Evolutionary conservation across 768 basidiomycete species (phyloP), one percentile per base, ranked within the genome.

Genomic region (Phanerochaete sordida): DNA sequence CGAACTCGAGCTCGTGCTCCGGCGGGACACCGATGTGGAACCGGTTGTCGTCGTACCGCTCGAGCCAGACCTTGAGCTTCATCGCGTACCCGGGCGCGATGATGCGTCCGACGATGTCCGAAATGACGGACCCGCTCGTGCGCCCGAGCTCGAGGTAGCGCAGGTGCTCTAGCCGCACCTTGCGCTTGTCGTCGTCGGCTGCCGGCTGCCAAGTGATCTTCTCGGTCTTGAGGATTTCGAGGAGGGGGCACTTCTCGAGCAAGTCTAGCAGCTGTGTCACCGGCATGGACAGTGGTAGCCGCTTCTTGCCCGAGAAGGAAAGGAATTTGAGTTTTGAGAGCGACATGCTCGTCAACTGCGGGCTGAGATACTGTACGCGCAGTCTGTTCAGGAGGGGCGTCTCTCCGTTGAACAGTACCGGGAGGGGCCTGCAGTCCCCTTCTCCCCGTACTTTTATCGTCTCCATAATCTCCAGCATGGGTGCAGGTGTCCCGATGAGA

Each of bases 11-110:
- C 49, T 62, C 47, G 24, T 64, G 60, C 13, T 68, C 59, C 8
- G 28, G 43, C 19, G 62, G 70, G 0, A 71, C 57, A 19, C 70
- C 70, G 56, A 70, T 66, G 56, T 63, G 63, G 59, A 68, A 69
- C 53, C 63, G 65, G 53, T 57, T 65, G 50, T 66, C 52, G 21
- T 60, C 59, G 56, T 60, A 64, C 21, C 65, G 59, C 56, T 69
- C 68, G 13, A 68, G 53, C 67, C 64, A 69, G 15, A 68, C 65
- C 57, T 57, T 57, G 39, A 68, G 61, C 31, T 63, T 60, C 27
- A 67, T 52, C 13, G 67, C 61, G 59, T 67, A 71, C 48, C 68
- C 64, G 15, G 70, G 68, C 9, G 64, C 37, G 30, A 60, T 58
- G 60, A 71, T 62, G 30, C 62, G 65, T 44, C 60, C 49, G 24